Conservation (phyloP, 257 asterid species). For the Leptodermis oblonga region DNA sequence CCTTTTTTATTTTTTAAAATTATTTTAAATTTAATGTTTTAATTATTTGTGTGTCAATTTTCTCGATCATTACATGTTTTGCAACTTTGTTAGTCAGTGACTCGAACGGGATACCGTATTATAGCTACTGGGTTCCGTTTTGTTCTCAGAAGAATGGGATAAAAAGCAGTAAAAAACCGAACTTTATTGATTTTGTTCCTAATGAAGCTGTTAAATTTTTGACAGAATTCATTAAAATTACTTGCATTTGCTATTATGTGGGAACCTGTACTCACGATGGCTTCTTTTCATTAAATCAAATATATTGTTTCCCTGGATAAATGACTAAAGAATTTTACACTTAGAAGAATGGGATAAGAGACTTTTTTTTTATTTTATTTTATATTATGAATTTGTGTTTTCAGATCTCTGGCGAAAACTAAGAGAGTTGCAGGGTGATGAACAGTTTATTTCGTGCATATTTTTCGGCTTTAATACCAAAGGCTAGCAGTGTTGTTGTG, state of each 20-base stretch:
- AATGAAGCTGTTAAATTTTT: slow-evolving; percentile 13
- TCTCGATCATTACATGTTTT: neutral
- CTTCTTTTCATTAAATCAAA: neutral
- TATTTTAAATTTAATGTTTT: no score
- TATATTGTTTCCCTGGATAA: neutral
- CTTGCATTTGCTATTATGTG: neutral
- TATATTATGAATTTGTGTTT: neutral
- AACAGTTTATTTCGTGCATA: slow-evolving; percentile 64
- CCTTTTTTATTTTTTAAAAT: neutral
- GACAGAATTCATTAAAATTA: neutral
- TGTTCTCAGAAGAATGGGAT: neutral
- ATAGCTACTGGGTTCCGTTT: neutral
- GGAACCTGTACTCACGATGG: neutral
- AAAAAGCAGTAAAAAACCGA: neutral
- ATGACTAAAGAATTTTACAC: neutral
- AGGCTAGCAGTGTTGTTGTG: slow-evolving; percentile 30
- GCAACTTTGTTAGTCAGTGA: neutral
- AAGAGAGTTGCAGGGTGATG: slow-evolving; percentile 49
- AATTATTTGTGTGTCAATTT: neutral
- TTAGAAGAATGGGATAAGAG: neutral
- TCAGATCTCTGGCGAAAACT: slow-evolving; percentile 37
- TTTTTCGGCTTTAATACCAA: slow-evolving; percentile 38
- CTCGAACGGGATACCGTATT: neutral
- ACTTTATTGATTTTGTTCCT: neutral
- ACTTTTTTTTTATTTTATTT: no score